Evolutionary conservation across 2,329 filamentous ascomycete species (phyloP).

Genomic region (Diaporthe helianthi): DNA sequence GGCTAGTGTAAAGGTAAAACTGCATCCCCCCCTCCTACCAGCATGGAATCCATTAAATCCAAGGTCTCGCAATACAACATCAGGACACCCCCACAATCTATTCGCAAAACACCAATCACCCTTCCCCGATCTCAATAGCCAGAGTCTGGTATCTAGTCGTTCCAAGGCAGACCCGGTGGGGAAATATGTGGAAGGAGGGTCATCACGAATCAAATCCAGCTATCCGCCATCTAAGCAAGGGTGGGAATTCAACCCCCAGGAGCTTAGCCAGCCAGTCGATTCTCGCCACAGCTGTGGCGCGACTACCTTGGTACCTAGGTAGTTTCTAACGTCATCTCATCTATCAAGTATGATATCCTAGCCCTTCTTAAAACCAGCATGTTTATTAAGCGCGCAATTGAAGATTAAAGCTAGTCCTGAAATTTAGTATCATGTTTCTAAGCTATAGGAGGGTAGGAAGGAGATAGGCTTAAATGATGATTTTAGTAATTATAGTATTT

Average conservation of each 20-base stretch:
- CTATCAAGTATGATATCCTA: neutral
- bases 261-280: neutral
- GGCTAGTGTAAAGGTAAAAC: neutral
- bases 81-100: neutral
- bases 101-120: neutral
- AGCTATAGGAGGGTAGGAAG: neutral
- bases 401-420: too few species aligned
- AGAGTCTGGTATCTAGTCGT: neutral
- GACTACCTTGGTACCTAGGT: too few species aligned
- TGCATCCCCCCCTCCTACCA: neutral
- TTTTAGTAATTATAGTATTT: neutral
- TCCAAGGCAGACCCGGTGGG: neutral
- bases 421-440: neutral
- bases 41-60: neutral
- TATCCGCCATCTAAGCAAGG: neutral
- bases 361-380: too few species aligned
- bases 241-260: neutral
- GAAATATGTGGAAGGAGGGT: neutral
- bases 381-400: neutral
- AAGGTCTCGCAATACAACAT: neutral
- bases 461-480: too few species aligned
- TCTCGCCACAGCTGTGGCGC: constrained; percentile 21
- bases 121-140: neutral
- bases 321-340: constrained; percentile 16
- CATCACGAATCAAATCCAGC: neutral